These are phyloP conservation scores for Mucor indicus DNA, from an alignment of 371 early-diverging fungal species.

Conservation along the genomic window DNA sequence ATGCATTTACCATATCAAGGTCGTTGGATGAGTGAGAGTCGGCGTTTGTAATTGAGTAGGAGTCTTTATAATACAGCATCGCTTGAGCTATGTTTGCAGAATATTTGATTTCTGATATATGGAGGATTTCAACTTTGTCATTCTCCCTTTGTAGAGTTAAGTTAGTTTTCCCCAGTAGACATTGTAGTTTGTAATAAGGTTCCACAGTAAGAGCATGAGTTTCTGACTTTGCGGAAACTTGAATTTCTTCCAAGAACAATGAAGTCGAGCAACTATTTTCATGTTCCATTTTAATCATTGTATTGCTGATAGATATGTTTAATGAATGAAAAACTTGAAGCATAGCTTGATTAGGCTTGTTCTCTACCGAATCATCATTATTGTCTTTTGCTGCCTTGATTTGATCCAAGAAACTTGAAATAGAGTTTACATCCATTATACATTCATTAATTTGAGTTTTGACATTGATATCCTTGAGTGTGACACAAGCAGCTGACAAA, in stretches of 20 bases:
- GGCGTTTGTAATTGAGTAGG: neutral
- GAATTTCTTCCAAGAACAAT: conserved; percentile 11
- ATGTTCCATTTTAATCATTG: conserved; percentile 15
- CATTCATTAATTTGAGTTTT: conserved; percentile 6
- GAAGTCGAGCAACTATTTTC: conserved; percentile 6
- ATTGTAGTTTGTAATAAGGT: conserved; percentile 21
- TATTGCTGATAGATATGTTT: conserved; percentile 17
- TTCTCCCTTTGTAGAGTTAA: conserved; percentile 9
- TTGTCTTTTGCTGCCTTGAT: neutral
- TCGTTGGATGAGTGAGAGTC: neutral
- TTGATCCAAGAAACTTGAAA: conserved; percentile 5
- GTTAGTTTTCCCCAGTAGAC: conserved; percentile 7
- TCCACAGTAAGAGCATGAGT: conserved; percentile 6
- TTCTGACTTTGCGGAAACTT: conserved; percentile 3
- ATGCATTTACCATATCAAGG: neutral
- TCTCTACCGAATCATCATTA: neutral
- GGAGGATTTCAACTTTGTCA: conserved; percentile 11
- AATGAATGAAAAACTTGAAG: conserved; percentile 18
- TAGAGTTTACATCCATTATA: neutral
- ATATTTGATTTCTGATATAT: conserved; percentile 14
- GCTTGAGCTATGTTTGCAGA: conserved; percentile 17
- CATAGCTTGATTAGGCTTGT: neutral
- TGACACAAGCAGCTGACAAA: conserved; percentile 45
- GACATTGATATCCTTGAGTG: conserved; percentile 42
- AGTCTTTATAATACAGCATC: no score